phyloP scores from a whole-genome alignment of 257 asterid species.

The Coffea eugenioides region DNA sequence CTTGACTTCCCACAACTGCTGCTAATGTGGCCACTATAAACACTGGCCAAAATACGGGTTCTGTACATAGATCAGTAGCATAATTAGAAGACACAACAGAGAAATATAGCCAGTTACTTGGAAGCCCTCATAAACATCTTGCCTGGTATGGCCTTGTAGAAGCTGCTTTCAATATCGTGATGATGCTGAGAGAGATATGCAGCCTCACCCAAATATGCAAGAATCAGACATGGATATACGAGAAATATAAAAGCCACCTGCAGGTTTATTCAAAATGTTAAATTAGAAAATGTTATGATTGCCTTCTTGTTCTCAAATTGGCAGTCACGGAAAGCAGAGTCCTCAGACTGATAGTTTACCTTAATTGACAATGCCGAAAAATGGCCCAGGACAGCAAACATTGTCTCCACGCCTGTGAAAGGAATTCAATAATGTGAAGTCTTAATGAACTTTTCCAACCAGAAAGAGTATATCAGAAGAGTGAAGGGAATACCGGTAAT shows the following conservation, averaged over 20 bases:
- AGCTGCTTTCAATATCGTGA: conserved; percentile 27
- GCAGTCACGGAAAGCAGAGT: not conserved
- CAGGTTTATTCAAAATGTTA: not conserved
- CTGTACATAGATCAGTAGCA: conserved; percentile 15
- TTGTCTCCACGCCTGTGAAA: conserved; percentile 48
- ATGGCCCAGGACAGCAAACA: conserved; percentile 66
- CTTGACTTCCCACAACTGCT: conserved; percentile 40
- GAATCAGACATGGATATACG: conserved; percentile 35
- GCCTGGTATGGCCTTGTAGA: conserved; percentile 39
- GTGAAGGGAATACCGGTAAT: conserved; percentile 31
- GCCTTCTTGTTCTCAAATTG: not conserved
- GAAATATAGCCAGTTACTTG: not conserved
- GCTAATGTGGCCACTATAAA: conserved; percentile 35
- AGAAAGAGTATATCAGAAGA: not conserved
- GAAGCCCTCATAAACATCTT: conserved; percentile 6
- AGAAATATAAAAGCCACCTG: conserved; percentile 31
- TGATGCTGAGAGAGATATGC: conserved; percentile 37
- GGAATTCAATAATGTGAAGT: not conserved
- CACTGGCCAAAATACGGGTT: conserved; percentile 36
- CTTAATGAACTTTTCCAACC: not conserved
- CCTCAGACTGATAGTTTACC: conserved; percentile 11
- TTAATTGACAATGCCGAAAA: conserved; percentile 47
- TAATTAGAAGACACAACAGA: not conserved
- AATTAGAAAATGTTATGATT: not conserved
- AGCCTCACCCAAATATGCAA: conserved; percentile 40